Percentiles rank a stretch among this genome's conserved stretches.
Evolutionary conservation across 1,284 basidiomycete genomes (phyloP).

Genomic region (Ganoderma lucidum): DNA sequence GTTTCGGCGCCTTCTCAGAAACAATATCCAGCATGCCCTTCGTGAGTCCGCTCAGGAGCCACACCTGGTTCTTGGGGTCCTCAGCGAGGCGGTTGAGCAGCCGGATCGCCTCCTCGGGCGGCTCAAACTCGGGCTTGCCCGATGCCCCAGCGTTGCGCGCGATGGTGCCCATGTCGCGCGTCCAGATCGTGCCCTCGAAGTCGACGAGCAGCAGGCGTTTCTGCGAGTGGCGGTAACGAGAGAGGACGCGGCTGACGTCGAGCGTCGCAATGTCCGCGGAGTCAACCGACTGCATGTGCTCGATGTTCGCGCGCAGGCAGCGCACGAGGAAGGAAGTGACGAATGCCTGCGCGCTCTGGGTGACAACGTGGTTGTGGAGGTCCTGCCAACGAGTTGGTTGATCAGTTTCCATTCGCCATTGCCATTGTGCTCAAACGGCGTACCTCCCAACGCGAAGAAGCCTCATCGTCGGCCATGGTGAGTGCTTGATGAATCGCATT

Average conservation of each 20-base stretch:
- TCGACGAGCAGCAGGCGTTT: constrained; percentile 80
- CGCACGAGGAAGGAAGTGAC: constrained; percentile 82
- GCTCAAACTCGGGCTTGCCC: constrained; percentile 45
- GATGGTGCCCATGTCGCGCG: constrained; percentile 56
- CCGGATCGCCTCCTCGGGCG: constrained; percentile 62
- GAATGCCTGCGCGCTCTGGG: constrained; percentile 88
- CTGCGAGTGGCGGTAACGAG: constrained; percentile 67
- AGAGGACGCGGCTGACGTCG: constrained; percentile 59
- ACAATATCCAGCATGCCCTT: constrained; percentile 70
- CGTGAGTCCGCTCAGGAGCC: constrained; percentile 82
- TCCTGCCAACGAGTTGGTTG: constrained; percentile 51
- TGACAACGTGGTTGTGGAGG: constrained; percentile 85
- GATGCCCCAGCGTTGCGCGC: constrained; percentile 43
- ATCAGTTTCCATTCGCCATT: background rate
- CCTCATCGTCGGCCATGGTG: constrained; percentile 81
- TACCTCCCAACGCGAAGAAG: constrained; percentile 78
- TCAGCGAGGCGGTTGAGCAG: constrained; percentile 68
- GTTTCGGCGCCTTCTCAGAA: constrained; percentile 63
- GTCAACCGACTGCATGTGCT: constrained; percentile 57
- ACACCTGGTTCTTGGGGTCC: constrained; percentile 80
- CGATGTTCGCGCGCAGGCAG: constrained; percentile 72
- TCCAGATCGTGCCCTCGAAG: constrained; percentile 82
- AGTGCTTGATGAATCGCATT: constrained; percentile 81
- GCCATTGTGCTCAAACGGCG: background rate
- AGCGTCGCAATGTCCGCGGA: constrained; percentile 53